A percentile compares a stretch with the other conserved stretches of the same genome.
Evolutionary conservation across 2,329 filamentous ascomycete species (phyloP).

Genomic region (Xylariales sp.): DNA sequence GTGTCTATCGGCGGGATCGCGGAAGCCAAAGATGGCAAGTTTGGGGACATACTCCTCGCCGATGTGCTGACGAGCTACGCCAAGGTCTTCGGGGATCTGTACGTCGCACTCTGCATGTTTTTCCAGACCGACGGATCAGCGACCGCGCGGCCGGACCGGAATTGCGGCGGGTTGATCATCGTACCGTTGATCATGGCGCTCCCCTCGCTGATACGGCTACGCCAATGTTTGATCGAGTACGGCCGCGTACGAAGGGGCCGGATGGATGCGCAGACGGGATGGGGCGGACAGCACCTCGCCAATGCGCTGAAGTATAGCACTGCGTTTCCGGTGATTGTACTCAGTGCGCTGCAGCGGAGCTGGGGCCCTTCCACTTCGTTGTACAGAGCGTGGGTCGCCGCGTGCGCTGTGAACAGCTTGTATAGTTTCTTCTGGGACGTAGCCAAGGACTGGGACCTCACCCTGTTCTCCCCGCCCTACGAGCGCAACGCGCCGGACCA

Average conservation of each 20-base stretch:
- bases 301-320: slow-evolving; percentile 95
- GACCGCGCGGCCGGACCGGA: slow-evolving; percentile 75
- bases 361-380: slow-evolving; percentile 36
- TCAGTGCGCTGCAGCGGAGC: slow-evolving; percentile 69
- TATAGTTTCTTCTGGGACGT: slow-evolving; percentile 99
- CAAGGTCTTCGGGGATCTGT: slow-evolving; percentile 85
- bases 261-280: slow-evolving; percentile 52
- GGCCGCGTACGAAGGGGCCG: slow-evolving; percentile 60
- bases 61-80: slow-evolving; percentile 94
- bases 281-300: slow-evolving; percentile 82
- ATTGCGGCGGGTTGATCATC: slow-evolving; percentile 71
- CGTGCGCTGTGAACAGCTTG: slow-evolving; percentile 75
- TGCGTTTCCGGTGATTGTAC: slow-evolving; percentile 84
- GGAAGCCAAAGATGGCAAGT: slow-evolving; percentile 82
- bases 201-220: slow-evolving; percentile 79
- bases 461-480: slow-evolving; percentile 61
- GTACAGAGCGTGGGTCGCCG: slow-evolving; percentile 62
- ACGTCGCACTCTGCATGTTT: slow-evolving; percentile 89
- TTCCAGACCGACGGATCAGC: slow-evolving; percentile 65
- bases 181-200: slow-evolving; percentile 81
- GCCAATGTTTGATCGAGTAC: slow-evolving; percentile 91
- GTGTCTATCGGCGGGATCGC: slow-evolving; percentile 83
- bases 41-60: slow-evolving; percentile 87
- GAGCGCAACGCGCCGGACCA: slow-evolving; percentile 60
- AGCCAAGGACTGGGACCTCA: slow-evolving; percentile 92